Conservation (phyloP, 1,284 basidiomycete species). For the Ganoderma sp. region DNA sequence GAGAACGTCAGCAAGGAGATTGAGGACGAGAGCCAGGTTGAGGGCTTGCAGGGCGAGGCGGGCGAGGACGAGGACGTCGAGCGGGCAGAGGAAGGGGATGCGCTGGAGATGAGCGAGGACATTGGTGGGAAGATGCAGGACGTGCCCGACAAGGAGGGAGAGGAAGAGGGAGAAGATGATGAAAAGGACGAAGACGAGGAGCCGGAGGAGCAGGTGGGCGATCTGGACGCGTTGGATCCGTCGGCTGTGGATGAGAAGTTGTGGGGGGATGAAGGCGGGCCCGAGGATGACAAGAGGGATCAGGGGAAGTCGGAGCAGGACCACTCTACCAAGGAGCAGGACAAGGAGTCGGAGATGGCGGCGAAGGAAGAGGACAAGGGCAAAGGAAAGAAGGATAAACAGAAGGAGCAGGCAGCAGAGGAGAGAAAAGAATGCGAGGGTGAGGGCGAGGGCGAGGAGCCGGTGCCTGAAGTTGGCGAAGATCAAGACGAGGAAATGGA, state of each 20-base stretch:
- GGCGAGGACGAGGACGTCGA: constrained; percentile 58
- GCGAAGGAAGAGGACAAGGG: constrained; percentile 72
- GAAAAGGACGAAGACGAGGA: constrained; percentile 64
- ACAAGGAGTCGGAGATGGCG: constrained; percentile 68
- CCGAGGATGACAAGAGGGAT: constrained; percentile 55
- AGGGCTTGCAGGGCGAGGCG: constrained; percentile 86
- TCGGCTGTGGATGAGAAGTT: constrained; percentile 94
- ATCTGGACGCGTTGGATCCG: constrained; percentile 88
- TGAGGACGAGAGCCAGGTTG: constrained; percentile 94
- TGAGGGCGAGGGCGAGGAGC: constrained; percentile 41
- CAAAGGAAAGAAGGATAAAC: constrained; percentile 44
- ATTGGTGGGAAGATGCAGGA: constrained; percentile 87
- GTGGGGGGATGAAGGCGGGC: constrained; percentile 84
- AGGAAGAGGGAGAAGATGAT: constrained; percentile 59
- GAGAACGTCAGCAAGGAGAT: constrained; percentile 94
- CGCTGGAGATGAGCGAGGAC: constrained; percentile 78
- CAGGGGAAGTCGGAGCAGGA: constrained; percentile 62
- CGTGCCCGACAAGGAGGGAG: constrained; percentile 63
- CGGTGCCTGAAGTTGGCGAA: constrained; percentile 41
- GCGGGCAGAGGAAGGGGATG: constrained; percentile 69
- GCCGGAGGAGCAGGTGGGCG: constrained; percentile 84
- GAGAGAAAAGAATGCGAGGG: constrained; percentile 43
- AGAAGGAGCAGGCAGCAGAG: constrained; percentile 45
- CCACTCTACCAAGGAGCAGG: constrained; percentile 52
- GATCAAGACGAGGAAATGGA: constrained; percentile 47